A percentile compares a stretch with the other conserved stretches of the same genome.
These are phyloP conservation scores for Baeospora myosura DNA, from an alignment of 1,284 basidiomycete genomes.

Conservation along the genomic window DNA sequence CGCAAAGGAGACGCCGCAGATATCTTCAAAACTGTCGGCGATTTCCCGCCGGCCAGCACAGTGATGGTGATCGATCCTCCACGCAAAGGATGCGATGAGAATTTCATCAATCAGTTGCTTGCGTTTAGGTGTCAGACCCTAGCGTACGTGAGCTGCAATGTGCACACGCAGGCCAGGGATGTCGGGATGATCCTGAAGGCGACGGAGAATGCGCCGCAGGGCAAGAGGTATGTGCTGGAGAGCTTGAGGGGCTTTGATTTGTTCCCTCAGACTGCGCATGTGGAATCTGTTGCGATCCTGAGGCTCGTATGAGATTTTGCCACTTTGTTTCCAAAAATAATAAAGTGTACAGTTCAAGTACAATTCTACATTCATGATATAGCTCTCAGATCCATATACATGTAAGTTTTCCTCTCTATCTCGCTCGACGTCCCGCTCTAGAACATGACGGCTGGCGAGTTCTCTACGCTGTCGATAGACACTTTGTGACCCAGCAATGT, in stretches of 20 bases:
- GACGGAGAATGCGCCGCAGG: constrained; percentile 30
- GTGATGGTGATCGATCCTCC: constrained; percentile 84
- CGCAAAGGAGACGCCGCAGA: constrained; percentile 63
- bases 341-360: too few species aligned
- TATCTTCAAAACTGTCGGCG: constrained; percentile 55
- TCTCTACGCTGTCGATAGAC: constrained; percentile 83
- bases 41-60: constrained; percentile 64
- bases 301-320: too few species aligned
- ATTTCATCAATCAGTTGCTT: constrained; percentile 76
- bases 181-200: constrained; percentile 61
- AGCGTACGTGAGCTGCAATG: constrained; percentile 94
- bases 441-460: constrained; percentile 85
- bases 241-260: constrained; percentile 83
- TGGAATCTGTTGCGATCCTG: constrained; percentile 75
- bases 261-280: constrained; percentile 91
- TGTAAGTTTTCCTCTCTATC: too few species aligned
- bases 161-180: constrained; percentile 81
- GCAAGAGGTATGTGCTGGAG: constrained; percentile 60
- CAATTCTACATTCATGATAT: too few species aligned
- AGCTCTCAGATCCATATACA: too few species aligned
- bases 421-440: too few species aligned
- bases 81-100: constrained; percentile 82
- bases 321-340: too few species aligned
- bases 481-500: constrained; percentile 98
- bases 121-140: constrained; percentile 64